phyloP scores from a whole-genome alignment of 192 early-diverging fungal genomes.

The Backusella australiensis region DNA sequence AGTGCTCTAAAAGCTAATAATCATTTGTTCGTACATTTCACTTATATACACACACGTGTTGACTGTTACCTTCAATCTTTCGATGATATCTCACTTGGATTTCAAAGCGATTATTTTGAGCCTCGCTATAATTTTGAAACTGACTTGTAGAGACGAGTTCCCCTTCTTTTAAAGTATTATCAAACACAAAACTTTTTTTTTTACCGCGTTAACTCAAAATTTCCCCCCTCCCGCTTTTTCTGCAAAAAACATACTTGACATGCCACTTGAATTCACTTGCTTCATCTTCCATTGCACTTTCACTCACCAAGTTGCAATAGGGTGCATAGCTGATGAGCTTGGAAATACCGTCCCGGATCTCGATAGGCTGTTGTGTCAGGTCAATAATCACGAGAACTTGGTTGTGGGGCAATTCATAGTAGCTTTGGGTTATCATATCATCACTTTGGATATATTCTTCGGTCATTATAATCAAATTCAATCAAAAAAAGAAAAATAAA shows the following conservation, averaged over 20 bases:
- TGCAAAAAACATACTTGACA: slow-evolving; percentile 17
- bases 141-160: slow-evolving; percentile 17
- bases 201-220: neutral
- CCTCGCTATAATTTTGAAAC: slow-evolving; percentile 10
- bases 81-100: slow-evolving; percentile 58
- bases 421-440: neutral
- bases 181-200: slow-evolving; percentile 33
- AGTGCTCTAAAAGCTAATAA: slow-evolving; percentile 67
- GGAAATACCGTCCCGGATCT: slow-evolving; percentile 32
- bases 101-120: slow-evolving; percentile 23
- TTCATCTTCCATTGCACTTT: slow-evolving; percentile 19
- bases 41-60: no score
- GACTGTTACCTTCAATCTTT: slow-evolving; percentile 59
- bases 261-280: slow-evolving; percentile 19
- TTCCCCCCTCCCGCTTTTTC: neutral
- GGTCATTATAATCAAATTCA: neutral
- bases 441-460: neutral
- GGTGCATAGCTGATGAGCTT: slow-evolving; percentile 26
- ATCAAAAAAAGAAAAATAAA: neutral
- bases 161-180: slow-evolving; percentile 27
- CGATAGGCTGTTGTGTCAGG: slow-evolving; percentile 20
- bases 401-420: neutral
- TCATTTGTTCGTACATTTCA: no score
- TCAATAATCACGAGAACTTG: slow-evolving; percentile 20
- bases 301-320: slow-evolving; percentile 25